Percentiles rank a stretch among this genome's conserved stretches.
phyloP scores from a whole-genome alignment of 2,329 filamentous ascomycete genomes.

The Sporothrix mexicana region DNA sequence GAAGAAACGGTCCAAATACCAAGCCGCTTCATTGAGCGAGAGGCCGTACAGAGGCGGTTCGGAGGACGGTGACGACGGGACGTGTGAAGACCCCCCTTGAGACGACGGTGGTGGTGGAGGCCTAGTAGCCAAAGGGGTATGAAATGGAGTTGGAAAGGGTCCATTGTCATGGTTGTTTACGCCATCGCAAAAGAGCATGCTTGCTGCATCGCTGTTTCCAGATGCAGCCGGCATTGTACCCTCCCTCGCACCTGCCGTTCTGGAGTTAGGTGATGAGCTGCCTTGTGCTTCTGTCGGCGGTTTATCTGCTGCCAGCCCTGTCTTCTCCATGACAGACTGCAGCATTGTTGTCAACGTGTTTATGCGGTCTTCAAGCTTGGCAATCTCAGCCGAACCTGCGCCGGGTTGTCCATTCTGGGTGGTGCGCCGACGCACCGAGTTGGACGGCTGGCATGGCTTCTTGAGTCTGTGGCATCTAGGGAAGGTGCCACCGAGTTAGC shows the following conservation, averaged over 20 bases:
- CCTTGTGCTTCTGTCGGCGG: not conserved
- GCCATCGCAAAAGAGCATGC: not conserved
- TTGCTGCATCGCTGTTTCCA: slow-evolving; percentile 19
- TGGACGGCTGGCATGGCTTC: slow-evolving; percentile 46
- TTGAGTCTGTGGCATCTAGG: slow-evolving; percentile 46
- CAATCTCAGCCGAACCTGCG: slow-evolving; percentile 41
- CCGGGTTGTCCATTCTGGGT: slow-evolving; percentile 42
- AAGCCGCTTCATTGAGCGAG: slow-evolving; percentile 35
- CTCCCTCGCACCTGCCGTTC: not conserved
- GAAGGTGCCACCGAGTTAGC: not conserved
- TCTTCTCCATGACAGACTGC: slow-evolving; percentile 40
- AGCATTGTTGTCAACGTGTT: slow-evolving; percentile 44
- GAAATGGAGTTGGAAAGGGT: slow-evolving; percentile 4
- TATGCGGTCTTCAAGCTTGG: slow-evolving; percentile 46
- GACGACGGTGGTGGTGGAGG: not conserved
- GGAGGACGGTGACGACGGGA: slow-evolving; percentile 9
- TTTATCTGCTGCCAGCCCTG: slow-evolving; percentile 26
- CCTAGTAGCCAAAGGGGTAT: not conserved
- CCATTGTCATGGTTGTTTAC: not conserved
- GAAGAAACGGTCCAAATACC: slow-evolving; percentile 42
- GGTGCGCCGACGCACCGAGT: slow-evolving; percentile 43
- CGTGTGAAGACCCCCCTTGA: not conserved
- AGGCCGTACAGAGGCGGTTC: slow-evolving; percentile 22
- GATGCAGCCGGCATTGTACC: not conserved
- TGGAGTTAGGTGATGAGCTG: not conserved